Conservation (phyloP, 148 eudicot species). For the Oxyria digyna region DNA sequence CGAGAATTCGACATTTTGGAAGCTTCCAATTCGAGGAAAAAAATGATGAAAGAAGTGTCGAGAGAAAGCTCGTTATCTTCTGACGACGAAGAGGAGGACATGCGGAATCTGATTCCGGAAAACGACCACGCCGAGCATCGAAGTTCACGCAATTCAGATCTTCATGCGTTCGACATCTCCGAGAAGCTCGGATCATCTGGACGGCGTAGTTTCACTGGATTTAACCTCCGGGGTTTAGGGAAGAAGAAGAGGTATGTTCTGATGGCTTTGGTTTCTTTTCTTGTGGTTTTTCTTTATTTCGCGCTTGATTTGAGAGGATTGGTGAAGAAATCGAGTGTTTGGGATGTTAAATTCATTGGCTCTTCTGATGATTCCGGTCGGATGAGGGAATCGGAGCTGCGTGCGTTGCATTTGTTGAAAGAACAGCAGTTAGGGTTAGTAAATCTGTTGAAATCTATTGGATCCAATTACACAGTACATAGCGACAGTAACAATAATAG, state of each 20-base stretch:
- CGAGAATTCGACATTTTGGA: neutral
- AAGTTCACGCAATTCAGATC: neutral
- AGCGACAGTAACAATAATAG: conserved; percentile 3
- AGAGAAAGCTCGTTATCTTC: conserved; percentile 24
- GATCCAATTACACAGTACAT: conserved; percentile 10
- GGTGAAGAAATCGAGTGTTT: conserved; percentile 16
- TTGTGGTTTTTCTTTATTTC: conserved; percentile 33
- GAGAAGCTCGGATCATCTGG: conserved; percentile 9
- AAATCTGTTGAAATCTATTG: conserved; percentile 25
- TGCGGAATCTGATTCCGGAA: conserved; percentile 23
- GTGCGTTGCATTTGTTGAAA: conserved; percentile 32
- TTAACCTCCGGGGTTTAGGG: conserved; percentile 3
- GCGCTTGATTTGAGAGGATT: conserved; percentile 27
- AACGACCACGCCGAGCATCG: conserved; percentile 18
- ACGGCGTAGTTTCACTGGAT: conserved; percentile 8
- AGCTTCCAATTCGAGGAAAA: neutral
- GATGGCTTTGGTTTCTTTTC: conserved; percentile 29
- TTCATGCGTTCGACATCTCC: conserved; percentile 20
- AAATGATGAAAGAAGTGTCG: conserved; percentile 12
- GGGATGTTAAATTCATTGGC: conserved; percentile 6
- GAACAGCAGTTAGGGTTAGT: conserved; percentile 46
- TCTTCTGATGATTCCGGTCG: conserved; percentile 11
- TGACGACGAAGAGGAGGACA: conserved; percentile 45
- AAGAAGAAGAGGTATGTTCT: conserved; percentile 34
- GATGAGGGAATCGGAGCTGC: conserved; percentile 52